Conservation (phyloP, 768 basidiomycete species). For the Dendrothele bispora region DNA sequence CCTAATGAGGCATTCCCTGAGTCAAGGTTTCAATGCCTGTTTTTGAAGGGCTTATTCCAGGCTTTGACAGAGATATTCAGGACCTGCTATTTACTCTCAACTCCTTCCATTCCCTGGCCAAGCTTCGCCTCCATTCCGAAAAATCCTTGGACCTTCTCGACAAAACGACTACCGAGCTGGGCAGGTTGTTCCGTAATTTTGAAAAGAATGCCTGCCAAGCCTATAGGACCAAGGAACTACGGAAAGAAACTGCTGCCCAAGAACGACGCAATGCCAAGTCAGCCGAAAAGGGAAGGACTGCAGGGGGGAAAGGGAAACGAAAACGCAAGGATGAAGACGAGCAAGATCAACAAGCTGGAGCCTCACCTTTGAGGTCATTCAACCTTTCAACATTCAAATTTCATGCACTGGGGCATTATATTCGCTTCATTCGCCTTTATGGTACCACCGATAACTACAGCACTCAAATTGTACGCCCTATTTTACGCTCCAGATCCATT, state of each 20-base stretch:
- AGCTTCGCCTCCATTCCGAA: constrained; percentile 18
- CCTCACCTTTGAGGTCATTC: too few relatives aligned
- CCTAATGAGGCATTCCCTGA: too few relatives aligned
- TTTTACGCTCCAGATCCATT: background rate
- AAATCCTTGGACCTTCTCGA: constrained; percentile 11
- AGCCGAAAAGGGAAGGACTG: too few relatives aligned
- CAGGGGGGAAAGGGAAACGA: too few relatives aligned
- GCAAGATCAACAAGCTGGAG: too few relatives aligned
- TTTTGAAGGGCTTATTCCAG: constrained; percentile 32
- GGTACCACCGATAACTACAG: constrained; percentile 38
- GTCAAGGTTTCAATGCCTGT: constrained; percentile 31
- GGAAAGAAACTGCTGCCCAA: constrained; percentile 6
- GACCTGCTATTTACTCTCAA: constrained; percentile 13
- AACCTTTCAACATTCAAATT: constrained; percentile 32
- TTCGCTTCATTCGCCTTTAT: constrained; percentile 16
- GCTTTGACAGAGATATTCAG: background rate
- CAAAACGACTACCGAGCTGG: background rate
- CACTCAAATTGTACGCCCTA: constrained; percentile 25
- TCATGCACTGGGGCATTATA: constrained; percentile 34
- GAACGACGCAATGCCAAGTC: background rate
- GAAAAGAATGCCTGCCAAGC: background rate
- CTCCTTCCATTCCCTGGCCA: constrained; percentile 15
- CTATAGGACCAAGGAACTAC: constrained; percentile 6
- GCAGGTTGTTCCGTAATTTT: constrained; percentile 4
- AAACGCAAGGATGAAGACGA: too few relatives aligned